Conservation (phyloP, 2,329 filamentous ascomycete genomes). For the Fusarium staphyleae region DNA sequence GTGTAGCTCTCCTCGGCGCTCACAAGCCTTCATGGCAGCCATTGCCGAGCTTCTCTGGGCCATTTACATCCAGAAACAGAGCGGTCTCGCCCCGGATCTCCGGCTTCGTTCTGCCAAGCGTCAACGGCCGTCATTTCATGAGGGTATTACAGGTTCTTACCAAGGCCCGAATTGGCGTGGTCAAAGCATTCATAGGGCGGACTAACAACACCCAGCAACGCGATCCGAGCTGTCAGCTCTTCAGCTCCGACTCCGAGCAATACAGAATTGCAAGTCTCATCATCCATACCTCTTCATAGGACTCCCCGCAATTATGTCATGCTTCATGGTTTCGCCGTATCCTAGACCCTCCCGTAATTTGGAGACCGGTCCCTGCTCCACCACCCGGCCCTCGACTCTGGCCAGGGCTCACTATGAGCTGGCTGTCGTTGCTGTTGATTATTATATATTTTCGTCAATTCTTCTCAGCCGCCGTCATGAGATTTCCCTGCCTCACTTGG, state of each 20-base stretch:
- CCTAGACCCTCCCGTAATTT: conserved; percentile 48
- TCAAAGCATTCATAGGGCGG: conserved; percentile 33
- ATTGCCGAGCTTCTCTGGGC: not conserved
- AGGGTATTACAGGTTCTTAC: conserved; percentile 21
- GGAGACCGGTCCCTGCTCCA: conserved; percentile 42
- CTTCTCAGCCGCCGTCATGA: conserved; percentile 38
- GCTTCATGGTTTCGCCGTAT: conserved; percentile 49
- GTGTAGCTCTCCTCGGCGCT: not conserved
- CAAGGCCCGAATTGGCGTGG: conserved; percentile 40
- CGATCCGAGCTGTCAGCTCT: conserved; percentile 29
- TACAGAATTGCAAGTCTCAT: conserved; percentile 20
- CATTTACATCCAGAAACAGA: conserved; percentile 7
- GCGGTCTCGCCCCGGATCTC: conserved; percentile 27
- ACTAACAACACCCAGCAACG: conserved; percentile 29
- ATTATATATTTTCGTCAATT: conserved; percentile 39
- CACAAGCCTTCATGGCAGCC: not conserved
- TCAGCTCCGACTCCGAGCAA: conserved; percentile 28
- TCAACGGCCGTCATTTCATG: conserved; percentile 27
- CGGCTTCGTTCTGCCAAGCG: conserved; percentile 29
- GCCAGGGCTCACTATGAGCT: conserved; percentile 20
- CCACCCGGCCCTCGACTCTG: conserved; percentile 27
- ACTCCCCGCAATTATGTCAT: conserved; percentile 57
- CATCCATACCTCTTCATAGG: conserved; percentile 30
- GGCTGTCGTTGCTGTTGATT: conserved; percentile 29
- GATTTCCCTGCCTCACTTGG: conserved; percentile 35